Base-by-base conservation (phyloP, 371 early-diverging fungal genomes). In the Chytridiales sp. region DNA sequence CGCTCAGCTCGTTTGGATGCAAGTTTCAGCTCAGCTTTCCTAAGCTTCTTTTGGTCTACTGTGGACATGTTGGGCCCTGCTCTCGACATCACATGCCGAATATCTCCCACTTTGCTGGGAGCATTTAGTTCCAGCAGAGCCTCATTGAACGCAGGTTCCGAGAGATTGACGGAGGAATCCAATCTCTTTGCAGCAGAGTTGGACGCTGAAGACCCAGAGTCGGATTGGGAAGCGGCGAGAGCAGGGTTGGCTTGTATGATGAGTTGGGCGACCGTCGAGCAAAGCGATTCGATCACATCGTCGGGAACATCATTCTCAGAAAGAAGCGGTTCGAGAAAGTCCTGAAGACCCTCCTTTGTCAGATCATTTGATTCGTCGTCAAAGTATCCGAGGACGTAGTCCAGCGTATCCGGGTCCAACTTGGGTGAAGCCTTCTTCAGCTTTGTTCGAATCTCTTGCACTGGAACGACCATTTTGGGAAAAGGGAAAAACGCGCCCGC, bases 1-100 rank as follows among this genome's bases (percentile, higher is more conserved):
- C 94, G 86, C 68, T 92, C 93, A 36, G 87, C 90, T 66, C 90
- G 85, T 80, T 94, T 95, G 65, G 86, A 84, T 9, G 88, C 91
- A 68, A 94, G 56, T 54, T 76, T 91, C 76, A 91, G 89, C 76
- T 96, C 96, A n/a, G 95, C 95, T 68, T 93, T 92, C 57, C 88
- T 85, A 59, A 97, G 78, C 69, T 94, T 94, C 52, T 85, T 82
- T 57, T 89, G 85, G 61, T 95, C 94, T 19, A 96, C 98, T 68
- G 91, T 89, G 19, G 92, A 87, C 24, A 29, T 17, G 26, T 41
- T 44, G 1, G 69, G 83, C 36, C 85, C 82, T 24, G 85, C 81
- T 27, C 80, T 82, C 17, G 84, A 82, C 31, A 82, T 74, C 21
- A 85, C 78, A 62, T 89, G 72, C 29, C 68, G 84, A 21, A 90